phyloP scores from a whole-genome alignment of 2,329 filamentous ascomycete species.

The Beauveria caledonica region DNA sequence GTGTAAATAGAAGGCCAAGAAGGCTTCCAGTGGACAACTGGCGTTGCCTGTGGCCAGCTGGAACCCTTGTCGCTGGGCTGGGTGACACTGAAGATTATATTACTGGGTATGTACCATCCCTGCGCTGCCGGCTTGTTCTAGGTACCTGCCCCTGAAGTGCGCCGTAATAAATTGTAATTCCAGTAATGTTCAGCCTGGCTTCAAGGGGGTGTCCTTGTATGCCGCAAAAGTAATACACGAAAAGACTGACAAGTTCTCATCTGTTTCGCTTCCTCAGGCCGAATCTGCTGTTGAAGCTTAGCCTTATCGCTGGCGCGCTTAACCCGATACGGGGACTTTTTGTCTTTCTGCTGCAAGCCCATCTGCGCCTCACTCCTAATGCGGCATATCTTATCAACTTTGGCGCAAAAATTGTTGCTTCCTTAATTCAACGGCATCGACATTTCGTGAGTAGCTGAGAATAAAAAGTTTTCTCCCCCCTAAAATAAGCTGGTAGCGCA shows the following conservation, averaged over 20 bases:
- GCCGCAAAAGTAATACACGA: not conserved
- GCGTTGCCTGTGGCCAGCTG: not conserved
- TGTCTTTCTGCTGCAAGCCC: conserved; percentile 8
- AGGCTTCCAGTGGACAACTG: not conserved
- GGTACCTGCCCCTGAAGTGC: not conserved
- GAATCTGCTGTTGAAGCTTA: conserved; percentile 3
- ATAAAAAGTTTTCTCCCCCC: conserved; percentile 4
- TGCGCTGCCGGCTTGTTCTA: not conserved
- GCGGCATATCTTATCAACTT: conserved; percentile 11
- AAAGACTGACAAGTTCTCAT: not conserved
- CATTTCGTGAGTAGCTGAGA: not conserved
- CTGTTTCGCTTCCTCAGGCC: conserved; percentile 11
- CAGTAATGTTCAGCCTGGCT: not conserved
- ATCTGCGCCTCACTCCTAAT: conserved; percentile 6
- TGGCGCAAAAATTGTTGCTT: conserved; percentile 6
- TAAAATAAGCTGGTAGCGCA: not conserved
- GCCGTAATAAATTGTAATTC: not conserved
- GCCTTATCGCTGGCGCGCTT: conserved; percentile 10
- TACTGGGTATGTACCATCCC: not conserved
- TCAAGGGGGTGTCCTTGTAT: not conserved
- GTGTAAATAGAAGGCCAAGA: not conserved
- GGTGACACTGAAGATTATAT: not conserved
- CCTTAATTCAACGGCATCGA: conserved; percentile 12
- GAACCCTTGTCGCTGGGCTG: not conserved
- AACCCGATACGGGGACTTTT: conserved; percentile 4